These are phyloP conservation scores for Yarrowia porcina DNA, from an alignment of 805 yeast species.

Conservation along the genomic window DNA sequence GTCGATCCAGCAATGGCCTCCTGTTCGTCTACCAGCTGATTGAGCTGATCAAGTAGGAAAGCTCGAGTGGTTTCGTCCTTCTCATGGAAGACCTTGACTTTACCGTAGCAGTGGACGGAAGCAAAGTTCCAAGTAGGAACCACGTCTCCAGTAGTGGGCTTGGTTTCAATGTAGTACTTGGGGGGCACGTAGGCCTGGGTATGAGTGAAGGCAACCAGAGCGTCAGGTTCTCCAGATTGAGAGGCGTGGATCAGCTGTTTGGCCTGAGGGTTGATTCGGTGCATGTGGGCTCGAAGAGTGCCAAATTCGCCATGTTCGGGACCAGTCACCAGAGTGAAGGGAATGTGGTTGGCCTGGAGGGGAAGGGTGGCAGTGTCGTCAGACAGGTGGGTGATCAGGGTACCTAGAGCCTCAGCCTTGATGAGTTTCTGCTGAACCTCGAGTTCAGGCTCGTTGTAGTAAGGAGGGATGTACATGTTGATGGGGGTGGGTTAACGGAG, in stretches of 20 bases:
- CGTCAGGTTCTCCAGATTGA: constrained; percentile 37
- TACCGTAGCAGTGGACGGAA: constrained; percentile 55
- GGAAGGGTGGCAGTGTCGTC: constrained; percentile 34
- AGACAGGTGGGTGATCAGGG: constrained; percentile 40
- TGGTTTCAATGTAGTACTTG: constrained; percentile 53
- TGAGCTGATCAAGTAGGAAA: constrained; percentile 47
- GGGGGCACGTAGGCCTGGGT: constrained; percentile 54
- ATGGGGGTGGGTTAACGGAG: too few species aligned
- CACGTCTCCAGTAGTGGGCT: constrained; percentile 53
- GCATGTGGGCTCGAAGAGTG: constrained; percentile 52
- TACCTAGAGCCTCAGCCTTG: constrained; percentile 50
- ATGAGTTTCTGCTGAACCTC: constrained; percentile 40
- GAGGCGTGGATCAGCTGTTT: constrained; percentile 9
- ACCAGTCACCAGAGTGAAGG: constrained; percentile 46
- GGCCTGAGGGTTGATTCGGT: constrained; percentile 51
- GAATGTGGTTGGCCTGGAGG: constrained; percentile 54
- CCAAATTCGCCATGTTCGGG: constrained; percentile 39
- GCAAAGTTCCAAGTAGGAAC: constrained; percentile 74
- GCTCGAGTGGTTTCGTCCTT: constrained; percentile 37
- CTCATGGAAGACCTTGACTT: constrained; percentile 44
- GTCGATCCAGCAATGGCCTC: constrained; percentile 40
- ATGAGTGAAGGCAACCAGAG: constrained; percentile 53
- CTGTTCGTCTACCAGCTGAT: constrained; percentile 46
- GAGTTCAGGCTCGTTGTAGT: constrained; percentile 23
- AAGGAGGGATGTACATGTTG: constrained; percentile 19